These are phyloP conservation scores for Entomortierella chlamydospora DNA, from an alignment of 192 early-diverging fungal species.

Conservation along the genomic window DNA sequence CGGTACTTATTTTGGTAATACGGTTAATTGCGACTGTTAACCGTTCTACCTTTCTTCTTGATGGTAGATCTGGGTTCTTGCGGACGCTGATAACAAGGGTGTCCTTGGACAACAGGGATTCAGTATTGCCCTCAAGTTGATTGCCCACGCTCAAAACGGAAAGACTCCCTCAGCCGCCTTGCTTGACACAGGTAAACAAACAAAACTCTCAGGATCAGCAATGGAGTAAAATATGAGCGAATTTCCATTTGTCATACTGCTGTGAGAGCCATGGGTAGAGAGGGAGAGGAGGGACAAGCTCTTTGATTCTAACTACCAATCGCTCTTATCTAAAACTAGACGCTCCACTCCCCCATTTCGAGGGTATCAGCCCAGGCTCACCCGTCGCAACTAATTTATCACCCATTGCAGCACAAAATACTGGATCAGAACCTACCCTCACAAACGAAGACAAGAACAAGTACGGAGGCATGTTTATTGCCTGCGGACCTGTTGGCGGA, in stretches of 20 bases:
- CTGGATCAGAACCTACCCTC: constrained; percentile 39
- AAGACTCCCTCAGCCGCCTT: constrained; percentile 65
- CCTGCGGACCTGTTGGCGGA: constrained; percentile 45
- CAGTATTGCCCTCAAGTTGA: constrained; percentile 86
- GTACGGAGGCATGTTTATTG: constrained; percentile 51
- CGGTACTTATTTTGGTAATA: neutral
- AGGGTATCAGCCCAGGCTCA: constrained; percentile 57
- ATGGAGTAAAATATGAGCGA: too few species aligned
- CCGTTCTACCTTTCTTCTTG: neutral
- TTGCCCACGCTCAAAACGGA: constrained; percentile 85
- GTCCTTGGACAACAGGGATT: constrained; percentile 79
- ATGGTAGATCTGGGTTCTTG: constrained; percentile 86
- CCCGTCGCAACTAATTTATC: neutral
- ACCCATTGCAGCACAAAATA: constrained; percentile 14
- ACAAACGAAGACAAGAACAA: constrained; percentile 41
- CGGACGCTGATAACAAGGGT: constrained; percentile 82
- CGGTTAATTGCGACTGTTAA: constrained; percentile 3
- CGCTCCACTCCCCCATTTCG: constrained; percentile 68
- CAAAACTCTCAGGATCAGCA: too few species aligned
- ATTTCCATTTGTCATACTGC: neutral
- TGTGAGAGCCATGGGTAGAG: neutral
- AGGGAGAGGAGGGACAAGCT: neutral
- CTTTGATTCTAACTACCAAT: neutral
- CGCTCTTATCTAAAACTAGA: constrained; percentile 20
- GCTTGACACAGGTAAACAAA: constrained; percentile 65